Base-by-base conservation (phyloP, 2,329 filamentous ascomycete species). In the Colletotrichum sp. region DNA sequence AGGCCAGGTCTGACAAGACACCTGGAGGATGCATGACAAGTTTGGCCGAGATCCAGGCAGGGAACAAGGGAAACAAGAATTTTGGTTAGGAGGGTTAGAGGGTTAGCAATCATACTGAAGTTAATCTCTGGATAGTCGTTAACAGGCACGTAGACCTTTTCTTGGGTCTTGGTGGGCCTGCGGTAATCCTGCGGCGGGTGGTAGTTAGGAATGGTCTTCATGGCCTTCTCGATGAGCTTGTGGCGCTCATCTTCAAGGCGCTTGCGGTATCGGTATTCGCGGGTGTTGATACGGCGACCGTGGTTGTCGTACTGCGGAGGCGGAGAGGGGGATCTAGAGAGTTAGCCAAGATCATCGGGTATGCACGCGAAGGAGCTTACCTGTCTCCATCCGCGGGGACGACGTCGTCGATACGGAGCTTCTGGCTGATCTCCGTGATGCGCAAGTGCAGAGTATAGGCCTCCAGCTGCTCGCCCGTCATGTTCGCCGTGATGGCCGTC, bases 61-160 rank as follows among this genome's bases (percentile, higher is more conserved):
- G 75, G 75, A 75, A 75, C 73, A 77, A 77, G 66, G 72, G 75
- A 77, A 74, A 78, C 44, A 76, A 83, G 81, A 82, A 84, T 81
- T 88, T 85, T 89, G 87, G 88, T 94, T 93, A 94, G 93, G 91
- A 90, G 86, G 89, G 93, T 95, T 94, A 93, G 93, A 96, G 95
- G 96, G 95, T 98, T 98, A 98, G 96, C 94, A 96, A 97, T 96
- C 96, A 96, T 98, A 99, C 97, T 99, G 95, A 99, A 99, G 94
- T 99, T 99, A 93, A 99, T 99, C 88, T 99, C 97, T 91, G 97
- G 97, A 87, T 99, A 99, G 88, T 99, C 97, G 92, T 99, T 99
- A 90, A 99, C 97, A 86, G 97, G 97, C 86, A 99, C 97, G 86
- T 99, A 99, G 94, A 99, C 98, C 91, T 99, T 99, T 91, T 99